Evolutionary conservation across 2,329 filamentous ascomycete genomes (phyloP), one percentile per base, ranked within the genome.

Genomic region (Ceratocystis colombiana): DNA sequence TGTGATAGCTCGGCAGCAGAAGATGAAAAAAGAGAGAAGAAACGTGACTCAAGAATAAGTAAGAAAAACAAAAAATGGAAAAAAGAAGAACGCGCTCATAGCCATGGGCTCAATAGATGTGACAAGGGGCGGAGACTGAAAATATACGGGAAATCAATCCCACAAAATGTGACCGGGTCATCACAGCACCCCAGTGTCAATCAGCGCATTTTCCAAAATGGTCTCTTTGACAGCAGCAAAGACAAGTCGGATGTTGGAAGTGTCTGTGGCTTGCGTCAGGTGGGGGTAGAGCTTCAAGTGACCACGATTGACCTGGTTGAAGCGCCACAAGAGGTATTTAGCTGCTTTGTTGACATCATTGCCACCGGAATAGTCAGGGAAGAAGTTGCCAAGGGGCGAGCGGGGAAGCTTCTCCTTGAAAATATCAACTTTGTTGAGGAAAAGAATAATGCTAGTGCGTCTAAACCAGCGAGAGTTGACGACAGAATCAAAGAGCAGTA

Each of bases 401-500:
- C 92, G 85, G 66, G 85, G 85, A 33, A 99, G 85, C 76, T 99
- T 99, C 73, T 91, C 88, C 75, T 94, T 93, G 82, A 99, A 99
- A 67, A 99, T 84, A 78, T 99, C 94, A 71, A 99, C 94, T 76
- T 99, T 99, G 80, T 99, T 99, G 69, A 99, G 82, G 79, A 99
- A 99, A 67, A 99, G 81, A 73, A 99, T 97, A 74, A 99, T 99
- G 74, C 92, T 96, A 12, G 94, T 99, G 71, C 94, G 83, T 88
- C 97, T 96, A 77, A 99, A 99, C 94, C 94, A 99, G 71, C 94
- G 83, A 41, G 94, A 97, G 77, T 99, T 99, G 71, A 99, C 94
- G 3, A 99, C 94, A 1, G 93, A 97, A 77, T 99, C 94, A 75
- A 99, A 99, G 3, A 99, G 82, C 17, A 97, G 84, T 64, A 99